Evolutionary conservation across 2,329 filamentous ascomycete species (phyloP).

Genomic region (Cercospora sp.): DNA sequence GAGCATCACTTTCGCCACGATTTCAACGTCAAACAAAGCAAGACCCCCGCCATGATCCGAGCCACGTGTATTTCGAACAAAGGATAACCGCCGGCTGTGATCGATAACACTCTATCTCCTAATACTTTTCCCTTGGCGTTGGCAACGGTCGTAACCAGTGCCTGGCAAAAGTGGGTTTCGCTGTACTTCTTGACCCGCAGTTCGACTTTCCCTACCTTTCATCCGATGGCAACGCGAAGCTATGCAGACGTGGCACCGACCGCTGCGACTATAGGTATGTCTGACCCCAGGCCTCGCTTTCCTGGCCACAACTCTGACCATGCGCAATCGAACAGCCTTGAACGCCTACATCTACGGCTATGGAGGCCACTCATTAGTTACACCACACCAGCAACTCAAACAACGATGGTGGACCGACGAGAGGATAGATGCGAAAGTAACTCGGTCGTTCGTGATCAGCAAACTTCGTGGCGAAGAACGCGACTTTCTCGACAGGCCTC

Average conservation of each 20-base stretch:
- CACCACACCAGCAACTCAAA: slow-evolving; percentile 51
- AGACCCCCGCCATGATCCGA: slow-evolving; percentile 8
- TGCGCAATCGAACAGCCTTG: slow-evolving; percentile 39
- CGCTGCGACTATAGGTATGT: slow-evolving; percentile 45
- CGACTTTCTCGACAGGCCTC: slow-evolving; percentile 60
- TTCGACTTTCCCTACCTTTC: neutral
- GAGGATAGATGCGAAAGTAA: slow-evolving; percentile 69
- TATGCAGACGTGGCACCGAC: slow-evolving; percentile 40
- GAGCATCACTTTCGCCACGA: neutral
- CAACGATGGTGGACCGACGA: slow-evolving; percentile 71
- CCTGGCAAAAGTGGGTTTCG: neutral
- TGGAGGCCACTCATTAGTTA: slow-evolving; percentile 52
- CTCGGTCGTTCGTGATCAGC: slow-evolving; percentile 64
- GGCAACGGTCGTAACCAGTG: neutral
- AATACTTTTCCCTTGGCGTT: slow-evolving; percentile 1
- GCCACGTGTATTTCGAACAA: slow-evolving; percentile 19
- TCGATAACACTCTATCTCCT: neutral
- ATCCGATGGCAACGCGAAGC: slow-evolving; percentile 39
- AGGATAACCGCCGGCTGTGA: slow-evolving; percentile 1
- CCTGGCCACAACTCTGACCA: slow-evolving; percentile 41
- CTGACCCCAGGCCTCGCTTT: slow-evolving; percentile 52
- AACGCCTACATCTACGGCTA: slow-evolving; percentile 55
- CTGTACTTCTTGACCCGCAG: neutral
- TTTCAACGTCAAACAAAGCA: neutral
- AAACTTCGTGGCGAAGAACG: slow-evolving; percentile 65